Evolutionary conservation across 805 yeast genomes (phyloP).

Genomic region (Wilhelminamyces savonicus): DNA sequence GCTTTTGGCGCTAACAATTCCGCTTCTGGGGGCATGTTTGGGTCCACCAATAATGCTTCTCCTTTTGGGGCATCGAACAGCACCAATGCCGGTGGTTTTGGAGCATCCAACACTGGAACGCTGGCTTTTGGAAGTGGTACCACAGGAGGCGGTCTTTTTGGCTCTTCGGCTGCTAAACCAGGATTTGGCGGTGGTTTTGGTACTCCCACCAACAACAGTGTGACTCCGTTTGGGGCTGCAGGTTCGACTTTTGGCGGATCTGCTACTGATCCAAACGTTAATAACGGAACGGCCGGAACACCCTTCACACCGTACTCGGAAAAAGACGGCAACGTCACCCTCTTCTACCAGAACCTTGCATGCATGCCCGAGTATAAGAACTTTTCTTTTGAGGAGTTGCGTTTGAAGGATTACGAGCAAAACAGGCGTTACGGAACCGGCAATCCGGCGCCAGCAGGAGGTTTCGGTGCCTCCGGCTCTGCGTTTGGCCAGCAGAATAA

Average conservation of each 20-base stretch:
- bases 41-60: constrained; percentile 15
- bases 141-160: constrained; percentile 6
- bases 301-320: constrained; percentile 70
- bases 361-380: constrained; percentile 88
- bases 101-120: constrained; percentile 8
- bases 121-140: constrained; percentile 13
- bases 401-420: constrained; percentile 81
- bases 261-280: constrained; percentile 21
- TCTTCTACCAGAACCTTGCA: constrained; percentile 63
- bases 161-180: constrained; percentile 9
- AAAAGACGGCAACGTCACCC: constrained; percentile 60
- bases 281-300: constrained; percentile 64
- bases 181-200: constrained; percentile 14
- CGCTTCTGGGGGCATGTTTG: constrained; percentile 18
- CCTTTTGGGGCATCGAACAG: constrained; percentile 12
- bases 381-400: constrained; percentile 79
- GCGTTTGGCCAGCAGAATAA: constrained; percentile 20
- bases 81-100: constrained; percentile 10
- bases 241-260: constrained; percentile 14
- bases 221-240: constrained; percentile 13
- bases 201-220: constrained; percentile 11
- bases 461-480: constrained; percentile 20
- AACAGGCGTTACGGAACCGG: constrained; percentile 55
- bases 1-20: constrained; percentile 30
- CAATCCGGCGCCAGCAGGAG: constrained; percentile 16